Conservation (phyloP, 1,284 basidiomycete species). For the Moesziomyces parantarcticus region DNA sequence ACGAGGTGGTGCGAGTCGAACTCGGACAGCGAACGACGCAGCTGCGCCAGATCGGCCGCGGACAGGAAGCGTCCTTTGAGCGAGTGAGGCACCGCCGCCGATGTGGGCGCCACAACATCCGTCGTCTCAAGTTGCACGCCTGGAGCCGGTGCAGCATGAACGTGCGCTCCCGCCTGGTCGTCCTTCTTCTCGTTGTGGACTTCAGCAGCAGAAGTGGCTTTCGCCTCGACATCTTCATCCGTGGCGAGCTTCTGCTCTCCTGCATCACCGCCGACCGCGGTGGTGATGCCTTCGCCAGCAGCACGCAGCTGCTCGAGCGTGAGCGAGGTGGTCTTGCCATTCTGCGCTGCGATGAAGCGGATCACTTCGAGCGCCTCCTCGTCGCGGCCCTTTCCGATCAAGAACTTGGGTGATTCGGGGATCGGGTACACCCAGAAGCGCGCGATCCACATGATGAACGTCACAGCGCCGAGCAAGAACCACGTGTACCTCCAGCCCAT, state of each 20-base stretch:
- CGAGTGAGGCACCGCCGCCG: not conserved
- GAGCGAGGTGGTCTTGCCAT: constrained; percentile 70
- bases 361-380: constrained; percentile 78
- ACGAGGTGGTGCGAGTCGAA: constrained; percentile 71
- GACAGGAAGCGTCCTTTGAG: constrained; percentile 30
- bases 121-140: not conserved
- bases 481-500: constrained; percentile 76
- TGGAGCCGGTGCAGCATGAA: not conserved
- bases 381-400: constrained; percentile 79
- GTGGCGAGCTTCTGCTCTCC: constrained; percentile 70
- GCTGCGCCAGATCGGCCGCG: constrained; percentile 22
- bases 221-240: constrained; percentile 30
- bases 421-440: constrained; percentile 69
- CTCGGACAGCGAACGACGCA: constrained; percentile 22
- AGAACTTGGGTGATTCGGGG: constrained; percentile 76
- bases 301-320: constrained; percentile 53
- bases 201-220: constrained; percentile 64
- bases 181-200: constrained; percentile 70
- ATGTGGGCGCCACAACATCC: not conserved
- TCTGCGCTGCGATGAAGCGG: constrained; percentile 77
- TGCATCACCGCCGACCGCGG: constrained; percentile 53
- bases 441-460: constrained; percentile 62
- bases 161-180: constrained; percentile 6
- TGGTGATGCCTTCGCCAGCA: constrained; percentile 52
- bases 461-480: constrained; percentile 68